Conservation (phyloP, 192 early-diverging fungal species). For the Gryganskiella cystojenkinii region DNA sequence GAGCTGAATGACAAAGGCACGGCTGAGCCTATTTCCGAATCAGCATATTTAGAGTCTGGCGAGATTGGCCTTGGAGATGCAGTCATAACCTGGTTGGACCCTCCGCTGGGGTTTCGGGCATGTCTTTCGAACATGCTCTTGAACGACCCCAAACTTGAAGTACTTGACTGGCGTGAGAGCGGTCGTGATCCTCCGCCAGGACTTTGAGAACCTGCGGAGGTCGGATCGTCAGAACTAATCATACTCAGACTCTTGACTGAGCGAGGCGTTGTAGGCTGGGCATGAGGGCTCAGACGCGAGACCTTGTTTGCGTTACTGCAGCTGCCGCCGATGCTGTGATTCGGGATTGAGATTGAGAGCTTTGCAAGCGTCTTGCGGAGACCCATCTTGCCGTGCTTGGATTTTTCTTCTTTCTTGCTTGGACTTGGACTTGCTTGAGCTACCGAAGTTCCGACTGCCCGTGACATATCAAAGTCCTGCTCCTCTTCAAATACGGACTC, state of each 20-base stretch:
- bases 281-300: constrained; percentile 13
- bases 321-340: not conserved
- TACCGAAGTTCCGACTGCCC: not conserved
- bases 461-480: constrained; percentile 37
- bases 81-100: constrained; percentile 23
- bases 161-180: constrained; percentile 31
- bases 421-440: constrained; percentile 1
- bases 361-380: constrained; percentile 37
- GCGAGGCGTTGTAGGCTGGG: constrained; percentile 11
- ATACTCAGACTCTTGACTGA: constrained; percentile 21
- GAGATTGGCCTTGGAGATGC: constrained; percentile 31
- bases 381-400: constrained; percentile 28
- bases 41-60: not conserved
- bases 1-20: not conserved
- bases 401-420: constrained; percentile 22
- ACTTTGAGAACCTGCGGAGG: constrained; percentile 16
- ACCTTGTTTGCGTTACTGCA: not conserved
- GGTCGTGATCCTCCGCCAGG: not conserved
- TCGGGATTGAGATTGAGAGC: constrained; percentile 42
- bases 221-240: constrained; percentile 19
- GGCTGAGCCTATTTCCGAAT: not conserved
- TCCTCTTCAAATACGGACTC: not conserved
- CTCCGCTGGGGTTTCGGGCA: constrained; percentile 28
- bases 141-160: constrained; percentile 35
- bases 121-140: constrained; percentile 11